Percentiles rank a stretch among this genome's conserved stretches.
These are phyloP conservation scores for Syzygium grande DNA, from an alignment of 345 rosid species.

Conservation along the genomic window DNA sequence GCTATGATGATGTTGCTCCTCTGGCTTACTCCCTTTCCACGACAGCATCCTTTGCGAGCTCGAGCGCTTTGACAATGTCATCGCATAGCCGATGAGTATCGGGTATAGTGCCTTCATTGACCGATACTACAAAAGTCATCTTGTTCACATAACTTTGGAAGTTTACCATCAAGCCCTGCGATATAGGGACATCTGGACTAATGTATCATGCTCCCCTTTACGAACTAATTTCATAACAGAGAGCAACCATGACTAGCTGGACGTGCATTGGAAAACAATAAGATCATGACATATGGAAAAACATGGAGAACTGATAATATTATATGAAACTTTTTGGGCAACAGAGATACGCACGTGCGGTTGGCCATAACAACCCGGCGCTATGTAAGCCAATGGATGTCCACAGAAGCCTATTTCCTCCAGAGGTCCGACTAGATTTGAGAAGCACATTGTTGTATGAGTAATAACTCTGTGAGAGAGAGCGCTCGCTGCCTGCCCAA, in stretches of 20 bases:
- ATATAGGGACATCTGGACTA: not conserved
- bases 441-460: slow-evolving; percentile 22
- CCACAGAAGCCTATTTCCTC: slow-evolving; percentile 23
- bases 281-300: not conserved
- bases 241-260: not conserved
- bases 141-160: slow-evolving; percentile 28
- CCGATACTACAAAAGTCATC: slow-evolving; percentile 27
- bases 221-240: not conserved
- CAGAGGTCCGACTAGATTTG: slow-evolving; percentile 19
- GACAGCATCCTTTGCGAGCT: slow-evolving; percentile 13
- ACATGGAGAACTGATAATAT: not conserved
- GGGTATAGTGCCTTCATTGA: slow-evolving; percentile 20
- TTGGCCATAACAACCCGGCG: slow-evolving; percentile 21
- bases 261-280: not conserved
- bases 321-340: not conserved
- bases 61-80: slow-evolving; percentile 19
- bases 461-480: slow-evolving; percentile 12
- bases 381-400: slow-evolving; percentile 16
- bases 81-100: slow-evolving; percentile 31
- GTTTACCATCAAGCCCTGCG: slow-evolving; percentile 36
- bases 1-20: not conserved
- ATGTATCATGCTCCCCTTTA: not conserved
- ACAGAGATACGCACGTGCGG: slow-evolving; percentile 5
- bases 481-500: slow-evolving; percentile 10
- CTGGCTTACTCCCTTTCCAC: not conserved